Evolutionary conservation across 208 protist species (phyloP).

Genomic region (Borovskyia barvae): DNA sequence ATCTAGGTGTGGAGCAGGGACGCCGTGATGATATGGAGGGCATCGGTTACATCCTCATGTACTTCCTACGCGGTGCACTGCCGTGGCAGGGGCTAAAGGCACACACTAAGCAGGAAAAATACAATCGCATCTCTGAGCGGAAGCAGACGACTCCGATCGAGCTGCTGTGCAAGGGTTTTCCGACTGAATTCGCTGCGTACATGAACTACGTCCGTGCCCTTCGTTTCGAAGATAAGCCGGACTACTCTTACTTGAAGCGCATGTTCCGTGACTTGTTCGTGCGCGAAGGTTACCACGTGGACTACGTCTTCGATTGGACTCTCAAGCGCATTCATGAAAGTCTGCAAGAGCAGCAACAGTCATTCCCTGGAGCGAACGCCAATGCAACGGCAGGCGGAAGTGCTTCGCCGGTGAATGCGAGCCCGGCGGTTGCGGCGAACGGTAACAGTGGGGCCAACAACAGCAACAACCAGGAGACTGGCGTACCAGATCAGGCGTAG

Average conservation of each 20-base stretch:
- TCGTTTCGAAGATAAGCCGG: constrained; percentile 98
- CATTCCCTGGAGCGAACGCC: constrained; percentile 15
- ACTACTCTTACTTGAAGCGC: constrained; percentile 98
- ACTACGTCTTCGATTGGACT: constrained; percentile 99
- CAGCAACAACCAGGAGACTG: constrained; percentile 21
- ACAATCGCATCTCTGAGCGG: constrained; percentile 97
- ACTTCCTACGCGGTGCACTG: constrained; percentile 98
- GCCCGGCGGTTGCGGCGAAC: constrained; percentile 8
- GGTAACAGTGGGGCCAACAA: constrained; percentile 17
- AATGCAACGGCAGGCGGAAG: constrained; percentile 17
- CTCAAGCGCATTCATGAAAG: constrained; percentile 78
- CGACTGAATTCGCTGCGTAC: constrained; percentile 96
- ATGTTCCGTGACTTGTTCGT: constrained; percentile 98
- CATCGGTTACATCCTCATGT: constrained; percentile 99
- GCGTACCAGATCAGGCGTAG: constrained; percentile 16
- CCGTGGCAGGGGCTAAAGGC: constrained; percentile 98
- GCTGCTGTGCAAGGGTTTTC: constrained; percentile 93
- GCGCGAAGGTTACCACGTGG: constrained; percentile 96
- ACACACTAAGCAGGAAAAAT: constrained; percentile 98
- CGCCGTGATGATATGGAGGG: constrained; percentile 98
- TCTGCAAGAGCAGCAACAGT: constrained; percentile 52
- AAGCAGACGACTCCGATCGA: constrained; percentile 97
- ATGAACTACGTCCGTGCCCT: constrained; percentile 97
- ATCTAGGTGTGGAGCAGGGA: constrained; percentile 97
- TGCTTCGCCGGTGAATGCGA: constrained; percentile 15